Evolutionary conservation across 352 stramenopile genomes (phyloP).

Genomic region (Pythium rhizo-oryzae): DNA sequence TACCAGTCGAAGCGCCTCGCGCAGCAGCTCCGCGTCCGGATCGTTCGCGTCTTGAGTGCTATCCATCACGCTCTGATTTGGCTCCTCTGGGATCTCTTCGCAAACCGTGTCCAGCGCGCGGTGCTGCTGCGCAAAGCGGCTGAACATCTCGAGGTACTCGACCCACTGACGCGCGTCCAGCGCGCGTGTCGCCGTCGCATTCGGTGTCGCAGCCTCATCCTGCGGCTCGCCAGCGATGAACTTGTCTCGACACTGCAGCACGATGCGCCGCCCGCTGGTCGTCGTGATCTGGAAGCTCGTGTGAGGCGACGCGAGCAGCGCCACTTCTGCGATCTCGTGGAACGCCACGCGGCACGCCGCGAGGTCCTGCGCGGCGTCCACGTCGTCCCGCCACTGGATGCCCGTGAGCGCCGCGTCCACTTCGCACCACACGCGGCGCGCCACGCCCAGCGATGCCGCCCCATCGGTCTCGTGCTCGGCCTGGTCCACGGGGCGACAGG

Average conservation of each 20-base stretch:
- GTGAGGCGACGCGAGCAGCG: slow-evolving; percentile 20
- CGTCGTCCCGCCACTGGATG: slow-evolving; percentile 49
- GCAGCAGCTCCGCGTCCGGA: slow-evolving; percentile 16
- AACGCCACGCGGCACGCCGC: slow-evolving; percentile 33
- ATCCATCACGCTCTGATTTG: not conserved
- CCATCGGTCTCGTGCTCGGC: not conserved
- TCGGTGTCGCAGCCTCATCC: not conserved
- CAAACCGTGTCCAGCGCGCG: not conserved
- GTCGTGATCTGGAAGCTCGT: slow-evolving; percentile 51
- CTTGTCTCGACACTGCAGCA: slow-evolving; percentile 51
- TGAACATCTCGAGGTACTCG: slow-evolving; percentile 54
- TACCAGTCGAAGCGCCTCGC: slow-evolving; percentile 35
- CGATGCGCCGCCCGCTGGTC: slow-evolving; percentile 32
- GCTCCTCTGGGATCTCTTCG: not conserved
- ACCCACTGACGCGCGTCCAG: slow-evolving; percentile 46
- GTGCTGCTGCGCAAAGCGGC: slow-evolving; percentile 37
- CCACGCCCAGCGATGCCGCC: slow-evolving; percentile 23
- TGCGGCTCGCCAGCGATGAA: no score
- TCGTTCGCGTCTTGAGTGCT: not conserved
- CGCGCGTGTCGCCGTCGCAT: not conserved
- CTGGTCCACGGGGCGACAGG: slow-evolving; percentile 12
- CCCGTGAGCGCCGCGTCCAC: slow-evolving; percentile 44
- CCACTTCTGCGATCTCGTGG: slow-evolving; percentile 36
- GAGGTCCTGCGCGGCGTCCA: slow-evolving; percentile 17
- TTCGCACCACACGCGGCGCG: slow-evolving; percentile 60